A percentile compares a stretch with the other conserved stretches of the same genome.
Evolutionary conservation across 2,329 filamentous ascomycete species (phyloP).

Genomic region (Cercospora sesami): DNA sequence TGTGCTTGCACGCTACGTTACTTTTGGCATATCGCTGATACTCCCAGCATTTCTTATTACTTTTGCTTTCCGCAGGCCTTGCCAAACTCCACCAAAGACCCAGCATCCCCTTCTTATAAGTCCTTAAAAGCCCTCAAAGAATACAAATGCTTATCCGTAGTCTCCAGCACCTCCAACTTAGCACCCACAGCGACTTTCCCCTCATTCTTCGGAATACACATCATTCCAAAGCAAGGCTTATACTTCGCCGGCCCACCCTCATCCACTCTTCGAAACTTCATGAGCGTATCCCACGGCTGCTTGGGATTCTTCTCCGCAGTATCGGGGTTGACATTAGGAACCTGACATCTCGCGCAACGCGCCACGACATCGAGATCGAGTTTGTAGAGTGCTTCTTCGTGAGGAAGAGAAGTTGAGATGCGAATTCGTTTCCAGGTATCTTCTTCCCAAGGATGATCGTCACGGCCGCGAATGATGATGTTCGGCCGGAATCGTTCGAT

Average conservation of each 20-base stretch:
- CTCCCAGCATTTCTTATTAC: neutral
- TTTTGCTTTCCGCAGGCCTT: neutral
- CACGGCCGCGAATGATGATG: slow-evolving; percentile 58
- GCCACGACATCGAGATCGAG: slow-evolving; percentile 59
- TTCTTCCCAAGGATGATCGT: slow-evolving; percentile 57
- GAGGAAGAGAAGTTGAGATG: slow-evolving; percentile 42
- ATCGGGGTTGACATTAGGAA: slow-evolving; percentile 65
- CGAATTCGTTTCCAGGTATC: slow-evolving; percentile 63
- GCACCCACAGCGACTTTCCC: slow-evolving; percentile 59
- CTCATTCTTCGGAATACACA: slow-evolving; percentile 59
- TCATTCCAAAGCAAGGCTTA: slow-evolving; percentile 68
- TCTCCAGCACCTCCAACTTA: slow-evolving; percentile 58
- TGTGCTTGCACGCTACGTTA: neutral
- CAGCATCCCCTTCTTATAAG: slow-evolving; percentile 28
- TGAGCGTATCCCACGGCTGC: slow-evolving; percentile 63
- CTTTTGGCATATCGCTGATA: neutral
- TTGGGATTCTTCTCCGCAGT: slow-evolving; percentile 59
- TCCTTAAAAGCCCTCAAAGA: slow-evolving; percentile 39
- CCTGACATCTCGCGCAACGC: slow-evolving; percentile 61
- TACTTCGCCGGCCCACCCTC: slow-evolving; percentile 60
- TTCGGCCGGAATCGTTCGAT: slow-evolving; percentile 66
- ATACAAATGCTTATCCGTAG: slow-evolving; percentile 60
- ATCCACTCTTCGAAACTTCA: slow-evolving; percentile 62
- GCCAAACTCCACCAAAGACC: neutral
- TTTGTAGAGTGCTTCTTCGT: slow-evolving; percentile 38